Evolutionary conservation across 1,284 basidiomycete species (phyloP).

Genomic region (Porogramme epimiltina): DNA sequence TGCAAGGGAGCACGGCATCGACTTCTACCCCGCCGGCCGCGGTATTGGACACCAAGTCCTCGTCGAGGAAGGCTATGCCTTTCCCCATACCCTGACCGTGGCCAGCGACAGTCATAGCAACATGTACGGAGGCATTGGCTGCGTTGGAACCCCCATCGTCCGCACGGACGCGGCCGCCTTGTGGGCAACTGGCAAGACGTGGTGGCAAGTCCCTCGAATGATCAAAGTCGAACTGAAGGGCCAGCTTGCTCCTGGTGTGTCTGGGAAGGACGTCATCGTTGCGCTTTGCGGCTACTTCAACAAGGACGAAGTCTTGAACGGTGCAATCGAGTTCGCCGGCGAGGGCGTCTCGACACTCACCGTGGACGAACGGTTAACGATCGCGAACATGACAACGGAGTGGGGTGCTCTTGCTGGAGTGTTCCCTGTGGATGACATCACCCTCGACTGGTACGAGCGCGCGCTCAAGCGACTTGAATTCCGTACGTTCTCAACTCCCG

Average conservation of each 20-base stretch:
- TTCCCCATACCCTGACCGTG: constrained; percentile 90
- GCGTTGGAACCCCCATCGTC: constrained; percentile 96
- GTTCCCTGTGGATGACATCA: constrained; percentile 89
- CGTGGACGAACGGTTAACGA: constrained; percentile 94
- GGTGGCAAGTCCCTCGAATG: constrained; percentile 99
- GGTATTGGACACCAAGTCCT: constrained; percentile 98
- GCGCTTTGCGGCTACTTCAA: constrained; percentile 97
- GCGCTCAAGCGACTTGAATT: constrained; percentile 78
- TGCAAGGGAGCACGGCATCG: constrained; percentile 83
- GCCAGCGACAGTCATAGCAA: constrained; percentile 98
- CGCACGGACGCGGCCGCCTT: constrained; percentile 92
- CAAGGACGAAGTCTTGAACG: constrained; percentile 96
- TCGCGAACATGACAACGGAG: constrained; percentile 99
- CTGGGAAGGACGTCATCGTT: constrained; percentile 98
- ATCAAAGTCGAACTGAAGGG: constrained; percentile 94
- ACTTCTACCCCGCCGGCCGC: constrained; percentile 97
- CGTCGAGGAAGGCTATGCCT: constrained; percentile 95
- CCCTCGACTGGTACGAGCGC: constrained; percentile 89
- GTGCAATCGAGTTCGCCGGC: constrained; percentile 98
- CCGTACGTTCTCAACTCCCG: constrained; percentile 68
- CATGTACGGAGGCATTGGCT: constrained; percentile 98
- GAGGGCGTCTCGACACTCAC: constrained; percentile 81
- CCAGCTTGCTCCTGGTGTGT: constrained; percentile 84
- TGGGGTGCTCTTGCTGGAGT: constrained; percentile 97
- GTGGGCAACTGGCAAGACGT: constrained; percentile 98